Evolutionary conservation across 2,329 filamentous ascomycete genomes (phyloP), one percentile per base, ranked within the genome.

Genomic region (Colletotrichum sp.): DNA sequence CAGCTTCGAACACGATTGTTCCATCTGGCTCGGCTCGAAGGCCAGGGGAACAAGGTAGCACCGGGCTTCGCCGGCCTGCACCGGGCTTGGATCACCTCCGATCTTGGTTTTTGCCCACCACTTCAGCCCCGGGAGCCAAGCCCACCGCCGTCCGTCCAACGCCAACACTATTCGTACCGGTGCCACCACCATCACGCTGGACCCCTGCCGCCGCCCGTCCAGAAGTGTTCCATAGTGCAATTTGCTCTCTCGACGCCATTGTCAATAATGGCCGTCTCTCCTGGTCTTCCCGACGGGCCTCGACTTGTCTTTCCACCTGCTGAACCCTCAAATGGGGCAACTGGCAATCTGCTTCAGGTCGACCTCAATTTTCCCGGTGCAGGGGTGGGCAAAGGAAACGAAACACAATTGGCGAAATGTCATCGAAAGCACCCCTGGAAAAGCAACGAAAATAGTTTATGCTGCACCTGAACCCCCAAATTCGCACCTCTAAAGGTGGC

Each of bases 361-460:
- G 15, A 12, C 30, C 52, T 62, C 34, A 26, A 18, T 65, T 16
- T 71, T 71, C 70, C 44, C 32, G 12, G 30, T 32, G 26, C 26
- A 30, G 26, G 34, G 60, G 16, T 52, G 44, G 12, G 13, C 24
- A 13, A 34, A 63, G 49, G 72, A 75, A 72, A 72, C 72, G 63
- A 75, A 75, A 72, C 72, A 73, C 39, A 49, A 36, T 36, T 63
- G 39, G 30, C 63, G 39, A 34, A 68, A 67, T 75, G 62, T 72
- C 69, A 68, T 63, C 63, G 59, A 68, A 44, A 18, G 39, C 15
- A 49, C 30, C 34, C 34, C n/a, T 15, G 68, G 24, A 52, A 52
- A 52, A 52, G 44, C 59, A 26, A 15, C 72, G 59, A n/a, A 68
- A 75, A 72, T 75, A 63, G 72, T 44, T 39, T 39, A 32, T 16